These are phyloP conservation scores for Cercospora beticola DNA, from an alignment of 2,329 filamentous ascomycete species.

Conservation along the genomic window DNA sequence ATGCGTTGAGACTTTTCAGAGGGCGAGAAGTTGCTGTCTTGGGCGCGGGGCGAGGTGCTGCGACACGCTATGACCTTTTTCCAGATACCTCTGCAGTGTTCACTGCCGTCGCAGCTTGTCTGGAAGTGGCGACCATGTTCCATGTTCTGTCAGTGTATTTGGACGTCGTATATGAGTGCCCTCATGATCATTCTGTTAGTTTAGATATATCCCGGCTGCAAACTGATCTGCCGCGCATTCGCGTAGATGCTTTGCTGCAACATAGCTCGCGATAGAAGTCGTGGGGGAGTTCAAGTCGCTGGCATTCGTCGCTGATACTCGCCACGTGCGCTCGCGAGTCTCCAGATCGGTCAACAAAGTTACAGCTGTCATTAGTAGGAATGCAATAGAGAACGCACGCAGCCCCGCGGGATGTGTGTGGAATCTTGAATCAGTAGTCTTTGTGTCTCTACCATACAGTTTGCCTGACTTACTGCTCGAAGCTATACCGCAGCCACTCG, in stretches of 20 bases:
- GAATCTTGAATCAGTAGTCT: neutral
- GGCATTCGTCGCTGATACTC: neutral
- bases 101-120: neutral
- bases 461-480: slow-evolving; percentile 44
- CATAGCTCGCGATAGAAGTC: neutral
- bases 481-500: slow-evolving; percentile 72
- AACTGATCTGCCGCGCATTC: neutral
- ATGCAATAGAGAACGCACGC: neutral
- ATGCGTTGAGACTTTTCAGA: neutral
- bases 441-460: neutral
- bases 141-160: neutral
- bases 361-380: neutral
- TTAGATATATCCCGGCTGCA: neutral
- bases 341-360: neutral
- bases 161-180: neutral
- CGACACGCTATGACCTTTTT: neutral
- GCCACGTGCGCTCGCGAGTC: neutral
- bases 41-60: neutral
- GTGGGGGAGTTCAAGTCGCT: neutral
- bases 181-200: neutral
- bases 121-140: neutral
- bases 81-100: neutral
- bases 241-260: neutral
- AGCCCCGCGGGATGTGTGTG: neutral
- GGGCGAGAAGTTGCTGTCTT: too few relatives aligned